Conservation (phyloP, 768 basidiomycete species). For the Auriscalpium vulgare region DNA sequence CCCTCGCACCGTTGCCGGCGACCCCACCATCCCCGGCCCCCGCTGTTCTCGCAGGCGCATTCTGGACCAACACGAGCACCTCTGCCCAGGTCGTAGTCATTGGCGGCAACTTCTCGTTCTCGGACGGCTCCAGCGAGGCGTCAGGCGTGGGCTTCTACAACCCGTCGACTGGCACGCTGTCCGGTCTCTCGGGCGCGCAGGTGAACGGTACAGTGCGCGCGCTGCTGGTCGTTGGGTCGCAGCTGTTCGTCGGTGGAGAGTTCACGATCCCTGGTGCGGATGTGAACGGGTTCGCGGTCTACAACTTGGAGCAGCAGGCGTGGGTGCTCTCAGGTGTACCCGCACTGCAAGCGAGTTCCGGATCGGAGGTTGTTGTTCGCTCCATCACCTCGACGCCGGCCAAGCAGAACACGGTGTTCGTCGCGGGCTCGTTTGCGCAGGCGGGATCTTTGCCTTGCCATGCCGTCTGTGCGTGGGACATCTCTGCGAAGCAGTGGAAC, state of each 20-base stretch:
- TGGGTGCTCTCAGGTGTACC: conserved; percentile 59
- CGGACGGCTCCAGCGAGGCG: conserved; percentile 27
- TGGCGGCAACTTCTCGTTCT: conserved; percentile 84
- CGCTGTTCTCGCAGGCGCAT: conserved; percentile 76
- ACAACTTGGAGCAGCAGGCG: conserved; percentile 56
- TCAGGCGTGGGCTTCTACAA: conserved; percentile 71
- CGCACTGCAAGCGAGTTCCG: conserved; percentile 48
- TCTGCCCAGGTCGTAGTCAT: conserved; percentile 63
- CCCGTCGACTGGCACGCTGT: conserved; percentile 36
- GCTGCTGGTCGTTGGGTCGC: conserved; percentile 63
- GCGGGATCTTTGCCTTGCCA: conserved; percentile 72
- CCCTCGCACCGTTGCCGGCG: conserved; percentile 46
- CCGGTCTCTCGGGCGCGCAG: conserved; percentile 51
- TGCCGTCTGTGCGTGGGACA: conserved; percentile 73
- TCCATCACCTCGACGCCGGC: conserved; percentile 59
- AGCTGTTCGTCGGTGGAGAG: conserved; percentile 78
- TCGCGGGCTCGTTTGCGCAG: conserved; percentile 81
- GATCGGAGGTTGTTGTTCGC: conserved; percentile 55
- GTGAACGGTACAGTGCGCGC: conserved; percentile 70
- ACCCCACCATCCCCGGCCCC: conserved; percentile 56
- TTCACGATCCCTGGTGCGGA: conserved; percentile 55
- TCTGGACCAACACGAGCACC: conserved; percentile 79
- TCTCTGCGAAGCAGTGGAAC: conserved; percentile 65
- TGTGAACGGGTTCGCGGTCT: conserved; percentile 68
- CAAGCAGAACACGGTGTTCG: conserved; percentile 55